These are phyloP conservation scores for Chaetothyriales sp. DNA, from an alignment of 2,329 filamentous ascomycete species.

Conservation along the genomic window DNA sequence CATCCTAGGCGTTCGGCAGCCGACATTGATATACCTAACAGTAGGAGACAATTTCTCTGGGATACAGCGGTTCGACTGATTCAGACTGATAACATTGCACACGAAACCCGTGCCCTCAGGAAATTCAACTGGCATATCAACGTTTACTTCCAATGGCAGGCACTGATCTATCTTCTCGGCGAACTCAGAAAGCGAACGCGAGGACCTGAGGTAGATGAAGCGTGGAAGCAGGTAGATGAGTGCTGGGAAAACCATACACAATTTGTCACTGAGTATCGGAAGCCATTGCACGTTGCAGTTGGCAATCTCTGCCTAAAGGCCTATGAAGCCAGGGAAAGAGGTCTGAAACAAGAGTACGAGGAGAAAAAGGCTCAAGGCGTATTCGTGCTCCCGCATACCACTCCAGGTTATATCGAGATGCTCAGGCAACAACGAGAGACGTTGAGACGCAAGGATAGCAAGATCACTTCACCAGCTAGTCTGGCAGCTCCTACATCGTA, in stretches of 20 bases:
- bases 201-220: constrained; percentile 24
- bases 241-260: constrained; percentile 31
- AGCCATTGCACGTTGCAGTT: constrained; percentile 31
- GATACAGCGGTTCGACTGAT: constrained; percentile 26
- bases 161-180: constrained; percentile 37
- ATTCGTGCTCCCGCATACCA: constrained; percentile 5
- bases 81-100: constrained; percentile 28
- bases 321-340: constrained; percentile 25
- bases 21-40: constrained; percentile 20
- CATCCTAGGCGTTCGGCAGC: constrained; percentile 28
- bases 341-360: constrained; percentile 4
- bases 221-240: constrained; percentile 34
- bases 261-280: constrained; percentile 24
- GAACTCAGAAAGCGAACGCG: constrained; percentile 27
- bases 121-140: constrained; percentile 36
- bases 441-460: not conserved
- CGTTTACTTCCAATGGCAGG: constrained; percentile 39
- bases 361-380: constrained; percentile 8
- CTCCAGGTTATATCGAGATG: constrained; percentile 13
- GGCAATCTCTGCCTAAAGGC: constrained; percentile 31
- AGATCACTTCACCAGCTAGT: not conserved
- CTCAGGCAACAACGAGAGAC: constrained; percentile 13
- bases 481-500: not conserved
- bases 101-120: constrained; percentile 26
- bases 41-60: constrained; percentile 29